A percentile compares a stretch with the other conserved stretches of the same genome.
phyloP scores from a whole-genome alignment of 2,329 filamentous ascomycete species.

The Arthrobotrys conoides region DNA sequence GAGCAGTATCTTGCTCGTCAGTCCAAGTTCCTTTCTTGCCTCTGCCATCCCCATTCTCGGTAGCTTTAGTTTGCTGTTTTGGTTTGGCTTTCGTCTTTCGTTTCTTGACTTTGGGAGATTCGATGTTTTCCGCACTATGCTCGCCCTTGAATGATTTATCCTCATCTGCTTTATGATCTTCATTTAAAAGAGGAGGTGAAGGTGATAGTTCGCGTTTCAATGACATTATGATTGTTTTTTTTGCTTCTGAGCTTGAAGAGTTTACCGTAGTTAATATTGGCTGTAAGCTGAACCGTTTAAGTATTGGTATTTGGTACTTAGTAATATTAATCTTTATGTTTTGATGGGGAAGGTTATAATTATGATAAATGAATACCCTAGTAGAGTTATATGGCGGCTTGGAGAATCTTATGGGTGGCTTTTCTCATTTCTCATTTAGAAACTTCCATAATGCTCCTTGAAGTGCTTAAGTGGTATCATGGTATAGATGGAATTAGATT shows the following conservation, averaged over 20 bases:
- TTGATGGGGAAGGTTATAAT: too few species aligned
- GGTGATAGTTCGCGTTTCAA: conserved; percentile 38
- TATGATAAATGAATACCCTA: too few species aligned
- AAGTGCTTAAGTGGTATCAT: too few species aligned
- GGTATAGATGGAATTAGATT: too few species aligned
- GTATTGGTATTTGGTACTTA: too few species aligned
- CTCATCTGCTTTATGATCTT: background rate
- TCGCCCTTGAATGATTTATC: background rate
- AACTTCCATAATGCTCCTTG: too few species aligned
- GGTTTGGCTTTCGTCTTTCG: conserved; percentile 22
- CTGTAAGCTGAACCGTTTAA: background rate
- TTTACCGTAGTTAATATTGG: background rate
- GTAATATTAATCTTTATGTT: too few species aligned
- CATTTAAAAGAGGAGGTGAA: background rate
- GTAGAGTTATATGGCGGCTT: background rate
- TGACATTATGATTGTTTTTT: background rate
- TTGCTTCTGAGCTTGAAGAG: background rate
- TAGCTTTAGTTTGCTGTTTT: conserved; percentile 4
- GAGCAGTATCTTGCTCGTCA: conserved; percentile 37
- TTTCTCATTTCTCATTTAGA: background rate
- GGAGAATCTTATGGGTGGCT: conserved; percentile 2
- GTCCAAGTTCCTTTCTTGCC: conserved; percentile 33
- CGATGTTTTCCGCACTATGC: background rate
- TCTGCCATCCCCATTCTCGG: background rate
- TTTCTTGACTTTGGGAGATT: conserved; percentile 14